Base-by-base conservation (phyloP, 2,329 filamentous ascomycete genomes). In the Emmonsiellopsis sp. region DNA sequence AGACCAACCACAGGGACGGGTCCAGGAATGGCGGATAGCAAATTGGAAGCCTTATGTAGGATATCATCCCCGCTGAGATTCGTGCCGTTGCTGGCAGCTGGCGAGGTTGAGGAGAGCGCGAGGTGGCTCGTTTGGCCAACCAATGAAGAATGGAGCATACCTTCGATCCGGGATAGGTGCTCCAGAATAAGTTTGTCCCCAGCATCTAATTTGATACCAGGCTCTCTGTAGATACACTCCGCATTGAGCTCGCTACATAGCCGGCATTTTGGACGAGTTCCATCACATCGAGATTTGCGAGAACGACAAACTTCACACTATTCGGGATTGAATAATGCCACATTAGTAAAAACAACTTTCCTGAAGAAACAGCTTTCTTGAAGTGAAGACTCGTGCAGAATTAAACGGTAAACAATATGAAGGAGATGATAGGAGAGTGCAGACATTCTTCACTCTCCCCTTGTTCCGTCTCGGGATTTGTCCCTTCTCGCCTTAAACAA, bases 121-220 rank as follows among this genome's bases (percentile, higher is more conserved):
- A 61, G 56, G 16, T 61, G 58, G 30, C 57, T 38, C 32, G 51
- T 52, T 46, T 63, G 63, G 7, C 48, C 66, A 16, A 79, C 73
- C 59, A 89, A 73, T 59, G 76, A 86, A 58, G 84, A 83, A 66
- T 91, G 86, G n/a, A 93, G 76, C 44, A 93, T 73, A 50, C 78
- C 85, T 68, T 93, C 88, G 62, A 93, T 91, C 51, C 86, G 83
- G 61, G 79, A 82, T 37, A 93, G 76, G 53, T 86, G 84, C 66
- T 92, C 88, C 38, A 93, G 73, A 57, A 93, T 93, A 54, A 93
- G 76, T 72, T 91, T 92, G 74, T 92, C 88, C 59, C 88, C 88
- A 37, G 87, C 87, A 67, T 93, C 88, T 8, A 93, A 80, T 71
- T 93, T 93, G 74, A 92, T 88, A 2, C 87, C 87, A 6, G 88